Base-by-base conservation (phyloP, 2,329 filamentous ascomycete species). In the Periglandula ipomoeae region DNA sequence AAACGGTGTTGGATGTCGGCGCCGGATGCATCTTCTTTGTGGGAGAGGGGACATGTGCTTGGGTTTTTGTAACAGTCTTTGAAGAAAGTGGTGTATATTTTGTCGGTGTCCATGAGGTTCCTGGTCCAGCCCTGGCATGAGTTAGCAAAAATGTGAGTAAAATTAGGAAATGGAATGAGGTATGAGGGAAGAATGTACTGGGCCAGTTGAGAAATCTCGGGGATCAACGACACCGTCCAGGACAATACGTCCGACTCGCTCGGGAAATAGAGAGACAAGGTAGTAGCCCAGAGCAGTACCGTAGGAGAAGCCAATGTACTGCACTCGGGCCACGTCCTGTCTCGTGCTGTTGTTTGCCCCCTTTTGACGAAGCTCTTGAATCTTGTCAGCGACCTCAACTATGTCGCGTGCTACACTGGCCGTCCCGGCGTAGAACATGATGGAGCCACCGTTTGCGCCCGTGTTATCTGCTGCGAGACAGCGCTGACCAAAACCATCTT, bases 301-400 rank as follows among this genome's bases (percentile, higher is more conserved):
- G 9, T 75, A 75, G n/a, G 68, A 71, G 44, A 73, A 64, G 0
- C 72, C 71, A 64, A 69, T 70, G 52, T 72, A 75, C 52, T 68
- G 67, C 26, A 73, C 51, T 9, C 59, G 52, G n/a, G 57, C 46
- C n/a, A 30, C 40, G 9, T 44, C 20, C 4, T 35, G 34, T 3
- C 23, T 20, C 23, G 44, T 47, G 20, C 27, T 24, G 20, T 40
- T 44, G 24, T 38, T 34, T 40, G 40, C 34, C 15, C 15, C 22
- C 8, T 35, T 41, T n/a, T 17, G 13, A 3, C 39, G 44, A 10
- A 59, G 50, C 41, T 15, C 32, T 44, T 45, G 41, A 13, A 48
- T 44, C 24, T 48, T 42, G 15, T 53, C 52, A 2, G 45, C 44
- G 0, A 53, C 39, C n/a, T 48, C 37, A 8, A 52, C 41, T 45